Conservation (phyloP, 2,329 filamentous ascomycete species). For the Chaetomium sp. region DNA sequence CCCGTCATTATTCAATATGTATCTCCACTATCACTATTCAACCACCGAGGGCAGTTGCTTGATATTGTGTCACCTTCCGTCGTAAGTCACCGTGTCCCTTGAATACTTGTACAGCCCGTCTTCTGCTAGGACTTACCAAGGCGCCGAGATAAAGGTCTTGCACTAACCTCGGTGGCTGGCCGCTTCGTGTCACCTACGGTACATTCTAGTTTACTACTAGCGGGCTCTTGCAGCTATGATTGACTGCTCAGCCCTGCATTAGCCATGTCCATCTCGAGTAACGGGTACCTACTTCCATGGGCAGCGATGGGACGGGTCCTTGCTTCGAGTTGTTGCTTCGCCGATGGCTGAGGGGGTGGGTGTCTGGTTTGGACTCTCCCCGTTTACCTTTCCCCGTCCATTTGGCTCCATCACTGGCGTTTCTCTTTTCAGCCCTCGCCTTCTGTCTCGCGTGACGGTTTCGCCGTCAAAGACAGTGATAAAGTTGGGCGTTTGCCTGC, state of each 20-base stretch:
- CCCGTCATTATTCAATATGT: slow-evolving; percentile 1
- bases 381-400: not conserved
- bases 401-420: not conserved
- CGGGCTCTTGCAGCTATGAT: slow-evolving; percentile 16
- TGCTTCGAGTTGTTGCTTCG: not conserved
- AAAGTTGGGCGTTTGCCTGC: not conserved
- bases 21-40: slow-evolving; percentile 19
- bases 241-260: not conserved
- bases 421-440: not conserved
- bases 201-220: not conserved
- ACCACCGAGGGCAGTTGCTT: not conserved
- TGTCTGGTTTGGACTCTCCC: not conserved
- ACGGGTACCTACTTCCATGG: slow-evolving; percentile 4
- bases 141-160: not conserved
- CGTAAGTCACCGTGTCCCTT: not conserved
- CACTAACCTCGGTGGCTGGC: not conserved
- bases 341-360: not conserved
- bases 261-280: not conserved
- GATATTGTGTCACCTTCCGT: not conserved
- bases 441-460: not conserved
- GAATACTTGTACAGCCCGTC: no score
- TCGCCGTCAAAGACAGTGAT: not conserved
- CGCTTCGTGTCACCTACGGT: not conserved
- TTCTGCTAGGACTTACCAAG: not conserved
- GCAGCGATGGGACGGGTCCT: not conserved